These are phyloP conservation scores for Sporothrix schenckii DNA, from an alignment of 2,329 filamentous ascomycete genomes.

Conservation along the genomic window DNA sequence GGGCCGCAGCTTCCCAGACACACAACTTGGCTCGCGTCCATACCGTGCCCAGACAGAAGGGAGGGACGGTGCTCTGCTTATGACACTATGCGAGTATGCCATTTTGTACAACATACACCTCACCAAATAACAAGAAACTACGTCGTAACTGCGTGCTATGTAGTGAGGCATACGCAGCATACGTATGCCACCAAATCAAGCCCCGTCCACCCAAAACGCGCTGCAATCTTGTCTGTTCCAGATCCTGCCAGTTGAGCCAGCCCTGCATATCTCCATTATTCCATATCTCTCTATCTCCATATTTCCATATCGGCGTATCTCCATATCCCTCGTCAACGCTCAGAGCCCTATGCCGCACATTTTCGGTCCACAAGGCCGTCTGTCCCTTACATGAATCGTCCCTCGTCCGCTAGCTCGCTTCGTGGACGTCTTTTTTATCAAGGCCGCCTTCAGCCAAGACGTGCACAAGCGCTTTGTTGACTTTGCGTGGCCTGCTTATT, in stretches of 20 bases:
- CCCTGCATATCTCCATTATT: background rate
- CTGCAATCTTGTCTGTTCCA: slow-evolving; percentile 20
- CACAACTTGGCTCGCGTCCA: slow-evolving; percentile 9
- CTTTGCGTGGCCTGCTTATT: slow-evolving; percentile 13
- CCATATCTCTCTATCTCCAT: background rate
- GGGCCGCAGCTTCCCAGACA: slow-evolving; percentile 24
- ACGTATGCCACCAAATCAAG: slow-evolving; percentile 19
- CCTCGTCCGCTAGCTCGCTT: slow-evolving; percentile 3
- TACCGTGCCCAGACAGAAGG: background rate
- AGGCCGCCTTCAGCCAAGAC: background rate
- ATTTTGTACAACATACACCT: too few species aligned
- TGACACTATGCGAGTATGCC: background rate
- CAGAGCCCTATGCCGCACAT: background rate
- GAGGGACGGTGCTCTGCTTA: background rate
- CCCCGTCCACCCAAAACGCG: background rate
- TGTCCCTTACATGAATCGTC: slow-evolving; percentile 18
- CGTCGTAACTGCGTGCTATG: background rate
- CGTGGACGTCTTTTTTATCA: slow-evolving; percentile 9
- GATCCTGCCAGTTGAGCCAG: background rate
- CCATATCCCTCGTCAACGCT: slow-evolving; percentile 13
- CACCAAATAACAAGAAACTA: too few species aligned
- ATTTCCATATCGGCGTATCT: slow-evolving; percentile 1
- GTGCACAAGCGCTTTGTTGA: slow-evolving; percentile 1
- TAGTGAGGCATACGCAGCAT: background rate
- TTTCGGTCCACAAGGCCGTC: slow-evolving; percentile 16